A percentile compares a stretch with the other conserved stretches of the same genome.
These are phyloP conservation scores for Biscogniauxia sp. DNA, from an alignment of 2,329 filamentous ascomycete species.

Conservation along the genomic window DNA sequence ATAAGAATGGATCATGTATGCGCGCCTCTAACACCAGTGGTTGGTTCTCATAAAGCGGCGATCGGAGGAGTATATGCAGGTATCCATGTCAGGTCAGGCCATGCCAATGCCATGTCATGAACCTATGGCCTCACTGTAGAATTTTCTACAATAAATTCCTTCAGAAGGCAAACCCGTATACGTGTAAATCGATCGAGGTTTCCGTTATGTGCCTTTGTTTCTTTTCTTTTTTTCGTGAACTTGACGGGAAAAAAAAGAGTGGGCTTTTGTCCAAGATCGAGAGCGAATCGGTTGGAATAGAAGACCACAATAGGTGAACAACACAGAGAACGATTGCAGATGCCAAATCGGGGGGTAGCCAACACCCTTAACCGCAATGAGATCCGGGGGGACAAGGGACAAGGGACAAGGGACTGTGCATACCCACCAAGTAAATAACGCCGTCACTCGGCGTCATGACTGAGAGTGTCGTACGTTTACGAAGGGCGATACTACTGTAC, in stretches of 20 bases:
- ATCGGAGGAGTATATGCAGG: not conserved
- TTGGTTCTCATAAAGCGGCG: not conserved
- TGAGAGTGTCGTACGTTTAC: not conserved
- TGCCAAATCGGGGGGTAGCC: not conserved
- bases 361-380: not conserved
- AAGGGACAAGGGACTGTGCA: not conserved
- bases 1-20: not conserved
- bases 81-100: not conserved
- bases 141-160: not conserved
- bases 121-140: not conserved
- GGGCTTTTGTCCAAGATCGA: not conserved
- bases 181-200: not conserved
- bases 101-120: not conserved
- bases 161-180: not conserved
- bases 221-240: not conserved
- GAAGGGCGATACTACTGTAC: not conserved
- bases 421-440: not conserved
- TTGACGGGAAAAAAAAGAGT: not conserved
- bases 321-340: not conserved
- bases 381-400: not conserved
- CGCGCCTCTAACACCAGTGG: not conserved
- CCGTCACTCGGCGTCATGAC: not conserved
- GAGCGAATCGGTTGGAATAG: not conserved
- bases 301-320: not conserved
- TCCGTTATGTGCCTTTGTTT: not conserved